phyloP scores from a whole-genome alignment of 75 land plant species.

The Sequoiadendron giganteum region DNA sequence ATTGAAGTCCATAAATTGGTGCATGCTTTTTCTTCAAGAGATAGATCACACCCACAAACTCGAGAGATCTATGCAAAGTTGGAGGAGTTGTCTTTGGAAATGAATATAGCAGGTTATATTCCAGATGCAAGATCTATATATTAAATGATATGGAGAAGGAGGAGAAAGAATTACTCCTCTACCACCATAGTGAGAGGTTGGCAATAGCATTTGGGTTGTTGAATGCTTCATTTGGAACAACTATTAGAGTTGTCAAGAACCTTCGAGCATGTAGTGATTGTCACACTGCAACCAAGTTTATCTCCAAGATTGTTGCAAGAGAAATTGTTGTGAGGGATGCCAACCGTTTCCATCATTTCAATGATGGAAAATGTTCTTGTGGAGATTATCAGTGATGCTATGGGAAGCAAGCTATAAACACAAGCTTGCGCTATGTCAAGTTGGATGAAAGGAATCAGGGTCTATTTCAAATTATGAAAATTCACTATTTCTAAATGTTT shows the following conservation, averaged over 20 bases:
- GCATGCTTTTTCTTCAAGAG: neutral
- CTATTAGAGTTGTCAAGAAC: too few species aligned
- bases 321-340: too few species aligned
- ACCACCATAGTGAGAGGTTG: too few species aligned
- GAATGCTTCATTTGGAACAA: too few species aligned
- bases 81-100: neutral
- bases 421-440: neutral
- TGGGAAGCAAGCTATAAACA: neutral
- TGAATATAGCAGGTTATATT: neutral
- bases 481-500: neutral
- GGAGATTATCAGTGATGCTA: neutral
- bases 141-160: neutral
- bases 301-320: neutral
- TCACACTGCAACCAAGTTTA: neutral
- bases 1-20: neutral
- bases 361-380: neutral
- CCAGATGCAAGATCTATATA: neutral
- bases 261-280: neutral
- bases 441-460: neutral
- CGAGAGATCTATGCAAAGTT: neutral
- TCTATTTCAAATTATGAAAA: neutral
- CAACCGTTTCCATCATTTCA: too few species aligned
- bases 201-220: too few species aligned
- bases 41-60: too few species aligned
- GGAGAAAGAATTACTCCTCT: neutral